A percentile compares a stretch with the other conserved stretches of the same genome.
phyloP scores from a whole-genome alignment of 805 yeast species.

The Starmerella lactis-condensi region DNA sequence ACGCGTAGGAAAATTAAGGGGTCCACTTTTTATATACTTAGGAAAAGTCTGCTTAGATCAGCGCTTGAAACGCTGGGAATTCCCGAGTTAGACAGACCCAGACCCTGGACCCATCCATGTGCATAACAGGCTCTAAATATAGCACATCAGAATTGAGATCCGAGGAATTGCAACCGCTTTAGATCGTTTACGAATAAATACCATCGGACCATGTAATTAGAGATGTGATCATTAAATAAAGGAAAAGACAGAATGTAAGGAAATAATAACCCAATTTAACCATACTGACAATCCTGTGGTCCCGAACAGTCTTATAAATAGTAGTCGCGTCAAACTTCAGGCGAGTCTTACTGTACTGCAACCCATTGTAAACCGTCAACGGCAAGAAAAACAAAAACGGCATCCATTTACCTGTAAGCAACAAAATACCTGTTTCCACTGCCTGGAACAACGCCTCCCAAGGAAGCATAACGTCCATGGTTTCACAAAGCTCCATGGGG shows the following conservation, averaged over 20 bases:
- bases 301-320: constrained; percentile 81
- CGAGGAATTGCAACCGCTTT: no score
- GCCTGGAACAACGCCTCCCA: constrained; percentile 71
- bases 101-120: no score
- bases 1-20: no score
- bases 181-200: no score
- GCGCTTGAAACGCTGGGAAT: no score
- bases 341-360: constrained; percentile 60
- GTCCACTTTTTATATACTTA: no score
- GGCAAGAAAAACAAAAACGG: constrained; percentile 70
- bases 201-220: constrained; percentile 13
- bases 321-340: constrained; percentile 92
- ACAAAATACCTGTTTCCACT: constrained; percentile 45
- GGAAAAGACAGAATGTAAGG: constrained; percentile 81
- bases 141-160: no score
- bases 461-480: constrained; percentile 44
- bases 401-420: constrained; percentile 84
- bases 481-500: constrained; percentile 89
- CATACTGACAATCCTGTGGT: constrained; percentile 83
- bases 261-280: constrained; percentile 80
- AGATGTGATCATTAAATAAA: constrained; percentile 67
- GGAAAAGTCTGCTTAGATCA: no score
- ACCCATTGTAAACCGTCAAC: constrained; percentile 61
- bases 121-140: no score
- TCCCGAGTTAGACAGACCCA: no score